phyloP scores from a whole-genome alignment of 2,329 filamentous ascomycete species.

The Aspergillus quadricinctus region DNA sequence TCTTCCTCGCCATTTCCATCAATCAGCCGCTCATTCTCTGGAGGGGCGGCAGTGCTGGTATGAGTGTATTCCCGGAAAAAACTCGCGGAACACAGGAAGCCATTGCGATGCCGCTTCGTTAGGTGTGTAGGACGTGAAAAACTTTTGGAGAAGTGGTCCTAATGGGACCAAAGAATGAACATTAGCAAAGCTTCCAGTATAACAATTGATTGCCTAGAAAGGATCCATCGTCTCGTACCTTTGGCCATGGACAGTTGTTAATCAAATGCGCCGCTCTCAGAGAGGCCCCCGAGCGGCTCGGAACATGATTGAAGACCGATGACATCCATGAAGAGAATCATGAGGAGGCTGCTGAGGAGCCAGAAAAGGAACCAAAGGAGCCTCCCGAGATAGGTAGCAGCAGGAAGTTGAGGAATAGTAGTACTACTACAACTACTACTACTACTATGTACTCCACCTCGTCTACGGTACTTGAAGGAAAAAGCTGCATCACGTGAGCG shows the following conservation, averaged over 20 bases:
- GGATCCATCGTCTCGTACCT: conserved; percentile 16
- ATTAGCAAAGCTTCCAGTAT: neutral
- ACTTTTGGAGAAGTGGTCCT: conserved; percentile 7
- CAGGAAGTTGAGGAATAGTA: neutral
- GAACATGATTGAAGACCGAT: conserved; percentile 37
- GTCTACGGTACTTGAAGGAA: too few relatives aligned
- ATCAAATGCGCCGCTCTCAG: conserved; percentile 30
- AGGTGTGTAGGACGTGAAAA: conserved; percentile 4
- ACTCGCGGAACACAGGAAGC: conserved; percentile 1
- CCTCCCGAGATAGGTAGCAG: neutral
- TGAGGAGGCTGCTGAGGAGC: conserved; percentile 14
- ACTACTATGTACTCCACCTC: too few relatives aligned
- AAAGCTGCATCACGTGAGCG: conserved; percentile 29
- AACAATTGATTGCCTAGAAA: neutral
- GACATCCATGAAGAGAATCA: conserved; percentile 41
- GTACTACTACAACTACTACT: conserved; percentile 1
- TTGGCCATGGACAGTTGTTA: conserved; percentile 20
- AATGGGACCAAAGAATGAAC: neutral
- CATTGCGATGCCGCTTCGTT: conserved; percentile 3
- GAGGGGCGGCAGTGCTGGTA: conserved; percentile 1
- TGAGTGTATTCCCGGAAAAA: neutral
- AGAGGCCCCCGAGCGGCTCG: conserved; percentile 34
- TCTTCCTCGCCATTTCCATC: conserved; percentile 5
- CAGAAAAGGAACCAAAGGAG: conserved; percentile 4
- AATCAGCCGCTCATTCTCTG: neutral